Evolutionary conservation across 768 basidiomycete genomes (phyloP).

Genomic region (Auriscalpium orientale): DNA sequence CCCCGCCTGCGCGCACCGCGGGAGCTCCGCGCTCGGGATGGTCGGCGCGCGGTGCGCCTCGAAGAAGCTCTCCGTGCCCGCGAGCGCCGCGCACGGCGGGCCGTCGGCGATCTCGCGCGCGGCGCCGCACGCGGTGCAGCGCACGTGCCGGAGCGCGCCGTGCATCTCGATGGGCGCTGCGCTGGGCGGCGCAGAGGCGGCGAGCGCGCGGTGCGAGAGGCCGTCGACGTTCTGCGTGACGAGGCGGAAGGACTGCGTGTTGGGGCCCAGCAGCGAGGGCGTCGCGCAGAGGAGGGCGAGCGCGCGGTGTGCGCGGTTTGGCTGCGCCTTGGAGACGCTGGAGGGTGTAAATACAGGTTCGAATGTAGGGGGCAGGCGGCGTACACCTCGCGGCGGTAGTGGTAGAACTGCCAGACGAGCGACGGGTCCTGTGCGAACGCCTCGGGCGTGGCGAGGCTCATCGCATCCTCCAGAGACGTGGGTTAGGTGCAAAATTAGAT

Average conservation of each 20-base stretch:
- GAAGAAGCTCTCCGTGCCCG: constrained; percentile 31
- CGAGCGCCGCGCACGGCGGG: constrained; percentile 39
- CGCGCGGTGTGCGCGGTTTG: constrained; percentile 49
- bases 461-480: background rate
- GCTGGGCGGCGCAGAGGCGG: background rate
- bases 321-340: constrained; percentile 17
- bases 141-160: constrained; percentile 46
- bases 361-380: background rate
- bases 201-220: constrained; percentile 34
- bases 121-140: constrained; percentile 43
- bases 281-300: constrained; percentile 39
- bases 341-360: background rate
- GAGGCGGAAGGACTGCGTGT: constrained; percentile 38
- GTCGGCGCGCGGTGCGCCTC: constrained; percentile 4
- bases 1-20: constrained; percentile 18
- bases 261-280: constrained; percentile 28
- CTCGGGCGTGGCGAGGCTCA: background rate
- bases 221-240: constrained; percentile 60
- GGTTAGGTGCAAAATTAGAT: too few relatives aligned
- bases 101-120: constrained; percentile 31
- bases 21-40: constrained; percentile 26
- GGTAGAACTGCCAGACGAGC: constrained; percentile 10
- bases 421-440: constrained; percentile 7
- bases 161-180: constrained; percentile 45
- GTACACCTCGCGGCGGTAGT: constrained; percentile 12